Conservation (phyloP, 441 rosid species). For the Daphne laureola region DNA sequence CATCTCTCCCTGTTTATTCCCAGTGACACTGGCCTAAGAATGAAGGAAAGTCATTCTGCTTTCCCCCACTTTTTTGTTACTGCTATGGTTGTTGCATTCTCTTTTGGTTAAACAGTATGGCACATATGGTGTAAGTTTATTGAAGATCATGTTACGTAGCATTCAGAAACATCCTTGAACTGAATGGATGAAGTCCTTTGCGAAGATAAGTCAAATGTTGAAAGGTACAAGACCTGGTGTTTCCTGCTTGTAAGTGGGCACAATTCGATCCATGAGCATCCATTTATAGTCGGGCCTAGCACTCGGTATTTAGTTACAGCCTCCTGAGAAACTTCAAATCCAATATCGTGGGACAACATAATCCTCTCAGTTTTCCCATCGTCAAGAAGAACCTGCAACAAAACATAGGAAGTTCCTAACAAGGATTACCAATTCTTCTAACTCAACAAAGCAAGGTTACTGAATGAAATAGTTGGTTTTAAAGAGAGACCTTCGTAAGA, state of each 20-base stretch:
- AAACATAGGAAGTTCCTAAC: neutral
- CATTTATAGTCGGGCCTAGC: conserved; percentile 76
- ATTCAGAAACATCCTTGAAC: neutral
- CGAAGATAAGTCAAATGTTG: neutral
- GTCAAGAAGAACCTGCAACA: conserved; percentile 62
- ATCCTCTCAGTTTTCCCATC: conserved; percentile 87
- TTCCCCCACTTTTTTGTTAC: too few species aligned
- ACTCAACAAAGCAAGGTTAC: neutral
- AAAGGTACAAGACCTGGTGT: conserved; percentile 43
- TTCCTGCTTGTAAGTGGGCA: conserved; percentile 53
- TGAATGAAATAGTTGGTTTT: neutral
- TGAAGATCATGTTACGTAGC: too few species aligned
- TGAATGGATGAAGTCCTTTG: neutral
- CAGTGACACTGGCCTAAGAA: too few species aligned
- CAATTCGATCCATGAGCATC: conserved; percentile 58
- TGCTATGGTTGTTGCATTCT: too few species aligned
- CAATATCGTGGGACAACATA: conserved; percentile 49
- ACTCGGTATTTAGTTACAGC: conserved; percentile 78
- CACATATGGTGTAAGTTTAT: too few species aligned
- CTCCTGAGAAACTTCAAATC: conserved; percentile 71
- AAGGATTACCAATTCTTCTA: neutral
- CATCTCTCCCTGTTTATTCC: too few species aligned
- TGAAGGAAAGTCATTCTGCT: too few species aligned
- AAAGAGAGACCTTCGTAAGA: conserved; percentile 58
- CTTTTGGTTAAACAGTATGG: too few species aligned